These are phyloP conservation scores for Vitis riparia DNA, from an alignment of 164 flowering plant genomes.

Conservation along the genomic window DNA sequence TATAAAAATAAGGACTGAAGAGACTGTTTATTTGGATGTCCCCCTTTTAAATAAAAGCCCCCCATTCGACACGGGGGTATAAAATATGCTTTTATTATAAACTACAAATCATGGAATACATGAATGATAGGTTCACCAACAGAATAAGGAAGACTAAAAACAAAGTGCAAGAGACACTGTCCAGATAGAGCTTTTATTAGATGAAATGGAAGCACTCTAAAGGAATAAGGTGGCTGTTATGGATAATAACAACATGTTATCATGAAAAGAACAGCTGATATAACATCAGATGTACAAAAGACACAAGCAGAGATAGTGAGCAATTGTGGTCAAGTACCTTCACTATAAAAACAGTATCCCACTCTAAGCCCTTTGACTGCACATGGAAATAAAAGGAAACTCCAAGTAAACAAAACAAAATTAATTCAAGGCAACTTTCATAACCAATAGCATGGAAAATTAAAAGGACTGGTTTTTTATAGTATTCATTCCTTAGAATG, in stretches of 20 bases:
- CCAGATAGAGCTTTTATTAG: too few species aligned
- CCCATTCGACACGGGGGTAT: too few species aligned
- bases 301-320: neutral
- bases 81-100: too few species aligned
- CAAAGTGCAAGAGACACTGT: too few species aligned
- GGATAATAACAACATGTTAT: neutral
- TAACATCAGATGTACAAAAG: neutral
- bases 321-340: constrained; percentile 55
- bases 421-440: neutral
- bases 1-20: too few species aligned
- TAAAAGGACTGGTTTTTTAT: neutral
- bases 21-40: too few species aligned
- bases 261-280: neutral
- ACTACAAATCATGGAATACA: too few species aligned
- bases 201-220: too few species aligned
- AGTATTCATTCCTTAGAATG: too few species aligned
- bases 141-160: too few species aligned
- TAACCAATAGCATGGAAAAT: neutral
- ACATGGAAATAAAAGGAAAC: constrained; percentile 4
- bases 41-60: too few species aligned
- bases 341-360: constrained; percentile 92
- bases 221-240: neutral
- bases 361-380: constrained; percentile 97
- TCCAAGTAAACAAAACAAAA: neutral
- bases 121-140: too few species aligned